Conservation (phyloP, 2,329 filamentous ascomycete genomes). For the Calonectria honghensis region DNA sequence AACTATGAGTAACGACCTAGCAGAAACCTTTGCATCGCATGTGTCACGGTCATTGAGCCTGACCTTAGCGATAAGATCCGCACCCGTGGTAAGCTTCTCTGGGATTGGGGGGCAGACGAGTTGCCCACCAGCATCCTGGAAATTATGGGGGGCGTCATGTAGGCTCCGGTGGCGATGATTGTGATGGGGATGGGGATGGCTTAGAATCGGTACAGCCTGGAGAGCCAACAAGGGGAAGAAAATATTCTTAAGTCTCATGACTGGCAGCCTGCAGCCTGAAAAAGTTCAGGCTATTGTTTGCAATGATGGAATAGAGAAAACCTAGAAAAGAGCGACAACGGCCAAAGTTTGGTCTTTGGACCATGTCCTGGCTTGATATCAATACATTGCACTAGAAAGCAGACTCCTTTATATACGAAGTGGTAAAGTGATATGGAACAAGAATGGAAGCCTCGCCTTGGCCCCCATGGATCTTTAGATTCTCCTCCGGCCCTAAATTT, state of each 20-base stretch:
- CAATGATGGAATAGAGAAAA: neutral
- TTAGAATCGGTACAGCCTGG: neutral
- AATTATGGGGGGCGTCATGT: neutral
- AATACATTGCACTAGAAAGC: neutral
- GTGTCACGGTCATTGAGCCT: neutral
- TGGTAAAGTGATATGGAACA: neutral
- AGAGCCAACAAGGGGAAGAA: neutral
- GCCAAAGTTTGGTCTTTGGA: neutral
- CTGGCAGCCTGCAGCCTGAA: neutral
- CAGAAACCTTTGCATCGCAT: neutral
- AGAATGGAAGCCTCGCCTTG: neutral
- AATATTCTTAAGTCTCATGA: neutral
- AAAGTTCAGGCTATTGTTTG: neutral
- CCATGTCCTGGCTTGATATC: neutral
- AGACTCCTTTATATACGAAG: neutral
- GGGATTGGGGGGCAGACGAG: constrained; percentile 10
- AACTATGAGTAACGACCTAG: neutral
- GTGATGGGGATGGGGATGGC: neutral
- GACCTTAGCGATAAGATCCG: constrained; percentile 5
- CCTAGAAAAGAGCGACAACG: neutral
- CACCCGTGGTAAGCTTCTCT: neutral
- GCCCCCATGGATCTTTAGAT: too few relatives aligned
- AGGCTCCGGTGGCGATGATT: neutral
- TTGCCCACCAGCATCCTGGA: neutral
- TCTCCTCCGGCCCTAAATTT: too few relatives aligned